Base-by-base conservation (phyloP, 441 rosid species). In the Erodium moschatum region DNA sequence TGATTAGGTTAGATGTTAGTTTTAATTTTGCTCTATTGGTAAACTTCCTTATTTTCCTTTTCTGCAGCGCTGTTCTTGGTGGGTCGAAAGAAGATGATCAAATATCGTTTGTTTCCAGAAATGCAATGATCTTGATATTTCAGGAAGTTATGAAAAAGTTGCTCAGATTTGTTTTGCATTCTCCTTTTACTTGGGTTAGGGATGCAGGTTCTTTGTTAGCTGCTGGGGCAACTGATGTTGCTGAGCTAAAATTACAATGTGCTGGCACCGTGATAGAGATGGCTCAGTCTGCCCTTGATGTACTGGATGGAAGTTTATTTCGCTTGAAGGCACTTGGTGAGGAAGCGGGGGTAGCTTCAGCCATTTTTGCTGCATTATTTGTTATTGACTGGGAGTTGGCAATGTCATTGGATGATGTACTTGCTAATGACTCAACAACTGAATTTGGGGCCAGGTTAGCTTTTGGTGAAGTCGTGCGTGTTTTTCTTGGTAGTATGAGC, bases 61-160 rank as follows among this genome's bases (percentile, higher is more conserved):
- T 72, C 68, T 85, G 84, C 96, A 91, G 98, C 73, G 85, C 89
- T 77, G 82, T 82, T 78, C 81, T 94, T 69, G 96, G 97, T 77
- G 96, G 96, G 74, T 79, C 86, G 72, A 69, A 78, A 15, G 81
- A 81, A 70, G 87, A 76, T 66, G 65, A 75, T 74, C 78, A 74
- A 64, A 72, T 79, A 73, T 82, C 85, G 54, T 84, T 91, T 64
- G 82, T 85, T 21, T 82, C 96, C 31, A 86, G 81, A 76, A 81
- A 79, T 80, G 73, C 90, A 24, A 58, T 82, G 70, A 67, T 80
- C 75, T 72, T 77, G 78, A 81, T 94, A 69, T 81, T 78, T 73
- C 79, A 77, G 68, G 84, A 77, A 52, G 72, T 88, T 70, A 77
- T 72, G 64, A 83, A 75, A 73, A 88, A 79, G 75, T 78, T 94